Evolutionary conservation across 2,329 filamentous ascomycete species (phyloP), one percentile per base, ranked within the genome.

Genomic region (Paraconiothyrium sp.): DNA sequence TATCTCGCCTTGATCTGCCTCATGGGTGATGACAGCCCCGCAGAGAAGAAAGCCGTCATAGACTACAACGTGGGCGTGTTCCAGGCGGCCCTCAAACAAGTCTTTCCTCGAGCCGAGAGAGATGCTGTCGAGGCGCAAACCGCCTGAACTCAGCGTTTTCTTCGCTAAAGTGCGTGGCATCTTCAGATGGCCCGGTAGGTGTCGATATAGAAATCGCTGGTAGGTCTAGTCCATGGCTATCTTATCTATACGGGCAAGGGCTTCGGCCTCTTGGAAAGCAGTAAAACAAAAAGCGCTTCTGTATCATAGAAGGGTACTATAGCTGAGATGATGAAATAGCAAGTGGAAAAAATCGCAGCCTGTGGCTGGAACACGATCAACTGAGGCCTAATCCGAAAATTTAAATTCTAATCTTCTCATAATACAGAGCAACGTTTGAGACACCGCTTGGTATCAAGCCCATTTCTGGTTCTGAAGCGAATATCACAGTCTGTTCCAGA

Each of bases 61-160:
- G 93, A 93, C 70, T 93, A 94, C 87, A 95, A 96, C 71, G 91
- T 94, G 2, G 90, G 92, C 71, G 89, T 92, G 0, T 90, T 94
- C 35, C 91, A 94, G 54, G 88, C 92, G 71, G 92, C 92, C 0
- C 79, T 96, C 72, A 88, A 89, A 43, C 88, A 93, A 74, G 92
- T 95, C 65, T 95, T 95, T 72, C 84, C 83, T 7, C 80, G 84
- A 34, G 77, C 77, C 43, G 74, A 78, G 47, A 57, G 76, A 55
- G 71, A 74, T 22, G 47, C 58, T 27, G 47, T 34, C 14, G 56
- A 48, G n/a, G 35, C 52, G 20, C 54, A 35, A 6, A 14, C 52
- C 11, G 30, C 58, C 30, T 60, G 46, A 57, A 8, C 16, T 32
- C 10, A 10, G 9, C 22, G 37, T 10, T n/a, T 16, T 22, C 9